A percentile compares a stretch with the other conserved stretches of the same genome.
Conservation (phyloP, 2,329 filamentous ascomycete genomes). For the Arthrocladium fulminans region DNA sequence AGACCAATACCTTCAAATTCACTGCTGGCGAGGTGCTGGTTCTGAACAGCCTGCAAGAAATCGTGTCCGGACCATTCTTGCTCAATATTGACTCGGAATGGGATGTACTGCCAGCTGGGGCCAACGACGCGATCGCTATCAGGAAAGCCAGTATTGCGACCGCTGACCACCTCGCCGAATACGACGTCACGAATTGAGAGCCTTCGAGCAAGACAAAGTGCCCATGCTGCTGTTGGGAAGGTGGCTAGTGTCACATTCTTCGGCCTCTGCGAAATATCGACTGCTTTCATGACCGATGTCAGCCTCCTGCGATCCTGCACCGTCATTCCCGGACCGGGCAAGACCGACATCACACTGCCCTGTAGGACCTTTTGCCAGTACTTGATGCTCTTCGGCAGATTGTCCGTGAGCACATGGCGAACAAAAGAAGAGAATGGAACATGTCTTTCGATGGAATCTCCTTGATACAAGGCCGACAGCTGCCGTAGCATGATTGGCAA, state of each 20-base stretch:
- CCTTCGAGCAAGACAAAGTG: constrained; percentile 51
- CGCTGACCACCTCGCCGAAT: constrained; percentile 59
- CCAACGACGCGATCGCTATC: constrained; percentile 51
- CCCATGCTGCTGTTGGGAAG: constrained; percentile 60
- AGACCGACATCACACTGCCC: constrained; percentile 42
- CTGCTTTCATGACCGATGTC: constrained; percentile 9
- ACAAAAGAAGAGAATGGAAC: constrained; percentile 42
- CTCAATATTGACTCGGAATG: constrained; percentile 51
- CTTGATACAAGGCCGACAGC: constrained; percentile 47
- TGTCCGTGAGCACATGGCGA: constrained; percentile 23
- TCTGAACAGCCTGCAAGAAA: constrained; percentile 46
- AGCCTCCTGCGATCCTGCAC: neutral
- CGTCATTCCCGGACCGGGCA: neutral
- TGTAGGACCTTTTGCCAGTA: constrained; percentile 55
- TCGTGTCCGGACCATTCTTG: constrained; percentile 44
- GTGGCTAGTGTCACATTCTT: constrained; percentile 55
- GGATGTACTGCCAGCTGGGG: constrained; percentile 60
- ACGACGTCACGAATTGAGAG: constrained; percentile 48
- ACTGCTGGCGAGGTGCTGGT: constrained; percentile 50
- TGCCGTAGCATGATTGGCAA: constrained; percentile 54
- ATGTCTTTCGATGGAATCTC: constrained; percentile 28
- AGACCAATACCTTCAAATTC: constrained; percentile 48
- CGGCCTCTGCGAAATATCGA: constrained; percentile 41
- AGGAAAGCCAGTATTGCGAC: constrained; percentile 51
- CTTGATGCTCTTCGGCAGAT: constrained; percentile 40